These are phyloP conservation scores for Picea mariana DNA, from an alignment of 83 land plant species.

Conservation along the genomic window DNA sequence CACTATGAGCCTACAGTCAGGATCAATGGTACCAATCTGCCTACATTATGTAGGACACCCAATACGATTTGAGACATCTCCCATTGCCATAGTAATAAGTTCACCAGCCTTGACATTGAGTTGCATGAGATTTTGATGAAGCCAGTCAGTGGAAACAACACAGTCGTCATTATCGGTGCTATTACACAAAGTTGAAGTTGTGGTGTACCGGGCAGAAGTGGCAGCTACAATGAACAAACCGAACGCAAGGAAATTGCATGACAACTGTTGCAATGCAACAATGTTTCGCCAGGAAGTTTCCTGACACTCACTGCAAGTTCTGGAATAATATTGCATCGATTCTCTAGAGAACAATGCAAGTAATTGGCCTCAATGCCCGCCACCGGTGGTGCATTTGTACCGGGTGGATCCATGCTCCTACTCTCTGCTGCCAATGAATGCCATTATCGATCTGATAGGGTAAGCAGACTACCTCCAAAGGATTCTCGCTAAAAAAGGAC, in stretches of 20 bases:
- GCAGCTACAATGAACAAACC: slow-evolving; percentile 4
- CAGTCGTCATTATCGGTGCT: slow-evolving; percentile 6
- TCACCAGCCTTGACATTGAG: slow-evolving; percentile 33
- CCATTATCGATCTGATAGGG: background rate
- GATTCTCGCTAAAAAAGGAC: too few relatives aligned
- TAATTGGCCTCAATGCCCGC: background rate
- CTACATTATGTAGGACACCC: too few relatives aligned
- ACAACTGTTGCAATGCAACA: background rate
- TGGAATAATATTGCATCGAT: slow-evolving; percentile 1
- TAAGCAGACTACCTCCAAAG: too few relatives aligned
- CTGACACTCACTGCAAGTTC: background rate
- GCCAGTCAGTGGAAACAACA: slow-evolving; percentile 55
- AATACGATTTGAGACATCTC: too few relatives aligned
- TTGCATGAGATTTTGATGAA: slow-evolving; percentile 54
- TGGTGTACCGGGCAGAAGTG: background rate
- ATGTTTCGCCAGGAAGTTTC: background rate
- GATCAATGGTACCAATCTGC: too few relatives aligned
- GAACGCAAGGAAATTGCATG: background rate
- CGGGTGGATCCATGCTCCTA: background rate
- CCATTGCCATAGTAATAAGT: too few relatives aligned
- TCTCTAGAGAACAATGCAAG: background rate
- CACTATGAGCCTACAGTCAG: too few relatives aligned
- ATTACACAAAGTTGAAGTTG: slow-evolving; percentile 18
- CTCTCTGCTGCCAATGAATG: background rate
- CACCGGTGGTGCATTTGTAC: background rate